Conservation (phyloP, 208 protist species). For the Trypanosoma cruzi region DNA sequence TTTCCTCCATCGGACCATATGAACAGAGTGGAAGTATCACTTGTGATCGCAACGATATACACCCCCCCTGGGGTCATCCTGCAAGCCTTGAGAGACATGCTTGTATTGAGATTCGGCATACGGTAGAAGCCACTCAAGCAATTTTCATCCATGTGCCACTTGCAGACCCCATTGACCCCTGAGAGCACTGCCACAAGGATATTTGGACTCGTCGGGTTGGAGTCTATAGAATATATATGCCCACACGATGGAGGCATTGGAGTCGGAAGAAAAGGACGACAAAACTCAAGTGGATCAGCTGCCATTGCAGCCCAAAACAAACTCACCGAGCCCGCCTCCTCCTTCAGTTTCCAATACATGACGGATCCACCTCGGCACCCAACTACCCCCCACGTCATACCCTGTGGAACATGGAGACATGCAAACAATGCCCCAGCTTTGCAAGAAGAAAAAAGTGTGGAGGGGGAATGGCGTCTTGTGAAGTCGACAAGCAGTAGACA, state of each 20-base stretch:
- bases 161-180: conserved; percentile 70
- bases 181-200: conserved; percentile 69
- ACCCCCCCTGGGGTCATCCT: conserved; percentile 67
- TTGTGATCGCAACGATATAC: conserved; percentile 71
- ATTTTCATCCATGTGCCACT: conserved; percentile 83
- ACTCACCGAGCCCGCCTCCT: background rate
- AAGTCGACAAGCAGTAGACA: conserved; percentile 73
- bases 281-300: conserved; percentile 57
- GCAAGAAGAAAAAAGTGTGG: conserved; percentile 13
- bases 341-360: conserved; percentile 69
- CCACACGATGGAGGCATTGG: conserved; percentile 34
- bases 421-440: conserved; percentile 39
- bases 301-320: conserved; percentile 56
- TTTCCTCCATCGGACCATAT: conserved; percentile 81
- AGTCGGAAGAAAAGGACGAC: conserved; percentile 44
- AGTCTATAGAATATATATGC: conserved; percentile 72
- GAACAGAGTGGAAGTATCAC: conserved; percentile 60
- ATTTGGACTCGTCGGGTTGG: conserved; percentile 78
- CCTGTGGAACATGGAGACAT: conserved; percentile 71
- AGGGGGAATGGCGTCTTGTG: conserved; percentile 33
- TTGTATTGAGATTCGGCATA: conserved; percentile 27
- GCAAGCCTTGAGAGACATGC: conserved; percentile 44
- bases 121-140: conserved; percentile 76
- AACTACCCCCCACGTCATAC: conserved; percentile 71
- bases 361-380: conserved; percentile 64